These are phyloP conservation scores for Podochytrium sp. DNA, from an alignment of 192 early-diverging fungal species.

Conservation along the genomic window DNA sequence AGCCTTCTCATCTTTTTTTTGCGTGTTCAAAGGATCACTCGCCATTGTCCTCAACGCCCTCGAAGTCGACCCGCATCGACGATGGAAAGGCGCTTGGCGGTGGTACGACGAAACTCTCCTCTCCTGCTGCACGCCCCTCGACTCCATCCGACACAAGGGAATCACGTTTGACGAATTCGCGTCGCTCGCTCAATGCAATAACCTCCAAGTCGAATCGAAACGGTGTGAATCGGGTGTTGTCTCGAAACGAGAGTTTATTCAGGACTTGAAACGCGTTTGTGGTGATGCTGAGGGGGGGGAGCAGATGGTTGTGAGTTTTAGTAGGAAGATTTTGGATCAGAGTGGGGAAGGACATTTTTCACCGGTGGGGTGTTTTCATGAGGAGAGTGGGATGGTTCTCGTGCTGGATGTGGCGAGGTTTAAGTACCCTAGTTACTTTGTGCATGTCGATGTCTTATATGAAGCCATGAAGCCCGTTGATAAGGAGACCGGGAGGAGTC, in stretches of 20 bases:
- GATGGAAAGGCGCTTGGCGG: conserved; percentile 95
- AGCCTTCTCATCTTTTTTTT: background rate
- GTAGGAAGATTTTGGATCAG: conserved; percentile 73
- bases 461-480: conserved; percentile 84
- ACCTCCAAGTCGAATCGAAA: conserved; percentile 72
- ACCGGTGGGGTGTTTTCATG: conserved; percentile 85
- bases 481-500: conserved; percentile 72
- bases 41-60: conserved; percentile 95
- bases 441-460: conserved; percentile 71
- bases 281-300: conserved; percentile 61
- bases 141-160: conserved; percentile 78
- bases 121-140: conserved; percentile 51
- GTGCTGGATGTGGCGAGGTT: conserved; percentile 88
- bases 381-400: conserved; percentile 69
- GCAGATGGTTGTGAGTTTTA: conserved; percentile 90
- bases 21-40: conserved; percentile 4
- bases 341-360: conserved; percentile 95
- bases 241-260: conserved; percentile 76
- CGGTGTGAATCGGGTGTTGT: conserved; percentile 44
- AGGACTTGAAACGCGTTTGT: conserved; percentile 72
- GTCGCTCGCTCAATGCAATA: conserved; percentile 85
- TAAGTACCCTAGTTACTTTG: conserved; percentile 92
- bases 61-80: conserved; percentile 81
- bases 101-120: conserved; percentile 72
- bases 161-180: conserved; percentile 91